Percentiles rank a stretch among this genome's conserved stretches.
Conservation (phyloP, 1,284 basidiomycete species). For the Hortiboletus rubellus region DNA sequence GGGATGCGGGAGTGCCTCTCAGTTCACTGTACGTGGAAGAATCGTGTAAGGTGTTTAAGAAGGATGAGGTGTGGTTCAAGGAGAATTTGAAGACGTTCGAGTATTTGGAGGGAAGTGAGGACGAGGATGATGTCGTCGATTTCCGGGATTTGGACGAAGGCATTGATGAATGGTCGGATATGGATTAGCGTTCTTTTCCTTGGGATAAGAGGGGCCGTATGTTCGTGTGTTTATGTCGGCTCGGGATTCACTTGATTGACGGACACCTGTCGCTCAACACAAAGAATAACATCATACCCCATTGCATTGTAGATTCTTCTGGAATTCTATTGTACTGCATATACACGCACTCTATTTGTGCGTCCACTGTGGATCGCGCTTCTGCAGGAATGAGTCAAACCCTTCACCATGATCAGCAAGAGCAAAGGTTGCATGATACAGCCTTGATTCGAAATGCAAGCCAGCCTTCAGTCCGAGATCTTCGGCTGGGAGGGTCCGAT, state of each 20-base stretch:
- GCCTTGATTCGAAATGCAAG: constrained; percentile 57
- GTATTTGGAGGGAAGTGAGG: constrained; percentile 49
- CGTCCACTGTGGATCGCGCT: constrained; percentile 47
- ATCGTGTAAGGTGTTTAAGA: constrained; percentile 37
- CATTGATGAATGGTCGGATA: constrained; percentile 18
- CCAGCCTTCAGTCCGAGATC: constrained; percentile 61
- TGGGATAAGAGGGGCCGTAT: too few relatives aligned
- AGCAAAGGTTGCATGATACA: constrained; percentile 68
- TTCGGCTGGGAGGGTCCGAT: constrained; percentile 41
- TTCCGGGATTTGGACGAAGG: constrained; percentile 25
- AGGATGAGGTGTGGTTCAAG: constrained; percentile 48
- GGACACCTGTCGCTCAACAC: too few relatives aligned
- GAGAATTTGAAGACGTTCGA: constrained; percentile 47
- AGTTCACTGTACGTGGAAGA: constrained; percentile 46
- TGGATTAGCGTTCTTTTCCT: not conserved
- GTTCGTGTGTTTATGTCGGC: not conserved
- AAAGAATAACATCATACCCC: not conserved
- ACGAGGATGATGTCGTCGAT: constrained; percentile 31
- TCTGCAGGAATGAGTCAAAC: constrained; percentile 66
- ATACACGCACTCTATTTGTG: constrained; percentile 18
- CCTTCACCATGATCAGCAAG: constrained; percentile 68
- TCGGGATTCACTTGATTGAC: too few relatives aligned
- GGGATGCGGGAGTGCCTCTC: constrained; percentile 43
- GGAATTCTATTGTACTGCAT: not conserved
- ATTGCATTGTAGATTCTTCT: too few relatives aligned